phyloP scores from a whole-genome alignment of 192 early-diverging fungal genomes.

The Haplosporangium gracile region DNA sequence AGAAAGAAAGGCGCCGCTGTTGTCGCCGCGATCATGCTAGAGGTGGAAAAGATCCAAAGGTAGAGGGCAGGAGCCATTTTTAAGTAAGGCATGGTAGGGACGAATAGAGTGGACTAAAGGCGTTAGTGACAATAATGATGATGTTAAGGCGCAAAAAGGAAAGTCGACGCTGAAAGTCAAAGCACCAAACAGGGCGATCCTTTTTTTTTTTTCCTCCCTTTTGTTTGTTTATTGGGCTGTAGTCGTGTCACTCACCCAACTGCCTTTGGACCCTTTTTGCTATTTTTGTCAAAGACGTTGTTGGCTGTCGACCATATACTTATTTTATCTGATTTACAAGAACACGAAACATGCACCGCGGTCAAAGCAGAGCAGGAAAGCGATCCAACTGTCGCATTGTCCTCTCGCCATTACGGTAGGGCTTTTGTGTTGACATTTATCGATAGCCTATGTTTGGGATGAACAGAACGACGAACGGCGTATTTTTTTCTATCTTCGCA shows the following conservation, averaged over 20 bases:
- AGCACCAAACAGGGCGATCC: neutral
- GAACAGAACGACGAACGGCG: too few species aligned
- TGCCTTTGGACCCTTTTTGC: neutral
- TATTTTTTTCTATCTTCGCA: too few species aligned
- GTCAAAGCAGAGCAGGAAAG: too few species aligned
- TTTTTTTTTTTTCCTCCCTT: neutral
- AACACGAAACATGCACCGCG: neutral
- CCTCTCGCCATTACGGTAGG: neutral
- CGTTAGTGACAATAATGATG: neutral
- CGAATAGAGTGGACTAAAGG: neutral
- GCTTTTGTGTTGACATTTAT: too few species aligned
- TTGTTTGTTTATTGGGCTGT: neutral
- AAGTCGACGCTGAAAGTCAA: neutral
- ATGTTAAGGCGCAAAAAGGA: neutral
- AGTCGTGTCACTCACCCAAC: neutral
- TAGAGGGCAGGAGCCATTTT: neutral
- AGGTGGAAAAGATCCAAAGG: neutral
- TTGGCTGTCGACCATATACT: neutral
- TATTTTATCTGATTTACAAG: neutral
- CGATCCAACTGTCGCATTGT: neutral
- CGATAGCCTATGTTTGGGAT: too few species aligned
- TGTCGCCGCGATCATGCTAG: neutral
- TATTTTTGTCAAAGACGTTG: neutral
- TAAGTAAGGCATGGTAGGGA: neutral
- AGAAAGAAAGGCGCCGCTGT: neutral